Evolutionary conservation across 768 basidiomycete species (phyloP).

Genomic region (Lactarius hengduanensis): DNA sequence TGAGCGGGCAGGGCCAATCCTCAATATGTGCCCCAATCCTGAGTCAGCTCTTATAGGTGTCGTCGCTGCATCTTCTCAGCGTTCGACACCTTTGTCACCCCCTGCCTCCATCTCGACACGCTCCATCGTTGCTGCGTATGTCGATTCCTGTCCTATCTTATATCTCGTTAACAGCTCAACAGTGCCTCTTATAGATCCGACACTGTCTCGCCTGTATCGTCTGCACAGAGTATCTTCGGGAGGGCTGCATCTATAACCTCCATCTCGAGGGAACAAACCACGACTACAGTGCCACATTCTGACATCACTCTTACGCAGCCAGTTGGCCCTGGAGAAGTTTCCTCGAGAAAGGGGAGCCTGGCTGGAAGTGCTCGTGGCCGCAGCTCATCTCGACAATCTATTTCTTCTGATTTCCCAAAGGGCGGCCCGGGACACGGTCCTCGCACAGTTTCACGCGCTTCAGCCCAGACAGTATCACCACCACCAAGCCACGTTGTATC

Average conservation of each 20-base stretch:
- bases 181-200: slow-evolving; percentile 22
- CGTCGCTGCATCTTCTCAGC: not conserved
- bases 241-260: slow-evolving; percentile 6
- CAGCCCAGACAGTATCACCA: slow-evolving; percentile 18
- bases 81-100: slow-evolving; percentile 13
- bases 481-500: slow-evolving; percentile 5
- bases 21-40: not conserved
- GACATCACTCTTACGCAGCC: not conserved
- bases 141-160: not conserved
- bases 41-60: not conserved
- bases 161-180: not conserved
- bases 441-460: slow-evolving; percentile 4
- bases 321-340: not conserved
- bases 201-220: slow-evolving; percentile 19
- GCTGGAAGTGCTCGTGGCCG: slow-evolving; percentile 1
- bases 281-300: not conserved
- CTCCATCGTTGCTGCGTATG: slow-evolving; percentile 21
- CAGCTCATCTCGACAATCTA: slow-evolving; percentile 11
- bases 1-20: not conserved
- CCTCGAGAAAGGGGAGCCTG: slow-evolving; percentile 1
- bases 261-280: not conserved
- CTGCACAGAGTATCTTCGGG: slow-evolving; percentile 25
- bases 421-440: not conserved
- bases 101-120: slow-evolving; percentile 13
- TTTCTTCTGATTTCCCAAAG: not conserved